phyloP scores from a whole-genome alignment of 2,329 filamentous ascomycete genomes.

The Venturia aucupariae region DNA sequence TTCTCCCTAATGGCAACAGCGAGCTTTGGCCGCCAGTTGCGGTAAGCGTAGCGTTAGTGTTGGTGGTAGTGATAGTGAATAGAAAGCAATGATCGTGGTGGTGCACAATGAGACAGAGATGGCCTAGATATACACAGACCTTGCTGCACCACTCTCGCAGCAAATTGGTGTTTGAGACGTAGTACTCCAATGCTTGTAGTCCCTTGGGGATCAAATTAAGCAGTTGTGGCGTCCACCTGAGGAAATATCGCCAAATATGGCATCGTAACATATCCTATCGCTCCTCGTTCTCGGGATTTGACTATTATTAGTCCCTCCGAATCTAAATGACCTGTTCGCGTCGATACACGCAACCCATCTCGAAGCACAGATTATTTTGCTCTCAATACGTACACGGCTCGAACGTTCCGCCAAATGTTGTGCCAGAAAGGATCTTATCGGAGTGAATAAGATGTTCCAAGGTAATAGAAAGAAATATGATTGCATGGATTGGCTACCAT shows the following conservation, averaged over 20 bases:
- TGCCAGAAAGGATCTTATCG: not conserved
- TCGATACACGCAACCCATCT: not conserved
- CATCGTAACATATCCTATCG: not conserved
- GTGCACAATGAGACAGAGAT: not conserved
- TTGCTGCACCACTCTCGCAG: not conserved
- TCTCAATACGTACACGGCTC: not conserved
- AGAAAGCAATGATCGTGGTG: not conserved
- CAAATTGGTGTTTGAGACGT: not conserved
- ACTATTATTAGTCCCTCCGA: not conserved
- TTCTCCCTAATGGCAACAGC: not conserved
- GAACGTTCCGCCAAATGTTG: not conserved
- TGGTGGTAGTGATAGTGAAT: not conserved
- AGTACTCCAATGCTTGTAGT: not conserved
- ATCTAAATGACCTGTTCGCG: not conserved
- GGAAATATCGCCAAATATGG: not conserved
- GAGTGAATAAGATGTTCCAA: not conserved
- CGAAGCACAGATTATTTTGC: not conserved
- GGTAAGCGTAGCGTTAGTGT: not conserved
- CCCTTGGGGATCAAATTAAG: not conserved
- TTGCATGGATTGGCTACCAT: not conserved
- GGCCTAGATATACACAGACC: not conserved
- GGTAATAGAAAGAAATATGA: not conserved
- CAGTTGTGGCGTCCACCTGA: not conserved
- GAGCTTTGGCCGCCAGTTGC: not conserved
- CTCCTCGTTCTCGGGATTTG: not conserved